phyloP scores from a whole-genome alignment of 1,284 basidiomycete genomes.

The Rhodotorula sp. region DNA sequence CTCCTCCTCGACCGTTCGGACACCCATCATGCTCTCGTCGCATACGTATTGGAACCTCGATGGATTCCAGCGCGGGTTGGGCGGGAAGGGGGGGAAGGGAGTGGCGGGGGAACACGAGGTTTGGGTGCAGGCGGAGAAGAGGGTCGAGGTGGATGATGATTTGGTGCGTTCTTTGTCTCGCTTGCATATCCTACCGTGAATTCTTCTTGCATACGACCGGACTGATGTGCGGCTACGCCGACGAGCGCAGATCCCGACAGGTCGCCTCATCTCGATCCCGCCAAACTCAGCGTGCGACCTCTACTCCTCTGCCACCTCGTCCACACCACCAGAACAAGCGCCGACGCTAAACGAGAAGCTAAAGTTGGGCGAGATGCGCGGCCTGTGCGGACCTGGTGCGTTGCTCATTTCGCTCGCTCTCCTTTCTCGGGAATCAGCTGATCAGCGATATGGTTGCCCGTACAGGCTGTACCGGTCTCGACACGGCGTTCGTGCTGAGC shows the following conservation, averaged over 20 bases:
- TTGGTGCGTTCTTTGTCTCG: background rate
- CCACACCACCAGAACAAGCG: background rate
- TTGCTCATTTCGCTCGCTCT: background rate
- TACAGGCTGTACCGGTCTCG: slow-evolving; percentile 22
- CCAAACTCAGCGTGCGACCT: slow-evolving; percentile 55
- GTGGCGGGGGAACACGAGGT: slow-evolving; percentile 6
- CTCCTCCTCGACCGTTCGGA: slow-evolving; percentile 19
- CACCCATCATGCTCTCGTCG: slow-evolving; percentile 46
- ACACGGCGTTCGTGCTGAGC: slow-evolving; percentile 46
- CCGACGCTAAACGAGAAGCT: slow-evolving; percentile 51
- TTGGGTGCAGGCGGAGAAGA: slow-evolving; percentile 2
- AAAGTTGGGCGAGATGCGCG: slow-evolving; percentile 46
- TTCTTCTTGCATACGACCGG: too few species aligned
- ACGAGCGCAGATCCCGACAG: slow-evolving; percentile 51
- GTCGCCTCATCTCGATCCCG: slow-evolving; percentile 49
- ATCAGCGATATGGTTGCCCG: fast-evolving
- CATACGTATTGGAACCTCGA: slow-evolving; percentile 47
- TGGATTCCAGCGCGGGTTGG: slow-evolving; percentile 29
- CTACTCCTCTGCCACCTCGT: slow-evolving; percentile 40
- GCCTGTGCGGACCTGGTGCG: slow-evolving; percentile 52
- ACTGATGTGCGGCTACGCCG: background rate
- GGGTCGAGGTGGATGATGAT: slow-evolving; percentile 6
- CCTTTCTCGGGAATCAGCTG: background rate
- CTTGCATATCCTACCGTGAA: background rate
- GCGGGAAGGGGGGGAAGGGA: slow-evolving; percentile 5